Evolutionary conservation across 306 rosid genomes (phyloP), one percentile per base, ranked within the genome.

Genomic region (Corylus americana): DNA sequence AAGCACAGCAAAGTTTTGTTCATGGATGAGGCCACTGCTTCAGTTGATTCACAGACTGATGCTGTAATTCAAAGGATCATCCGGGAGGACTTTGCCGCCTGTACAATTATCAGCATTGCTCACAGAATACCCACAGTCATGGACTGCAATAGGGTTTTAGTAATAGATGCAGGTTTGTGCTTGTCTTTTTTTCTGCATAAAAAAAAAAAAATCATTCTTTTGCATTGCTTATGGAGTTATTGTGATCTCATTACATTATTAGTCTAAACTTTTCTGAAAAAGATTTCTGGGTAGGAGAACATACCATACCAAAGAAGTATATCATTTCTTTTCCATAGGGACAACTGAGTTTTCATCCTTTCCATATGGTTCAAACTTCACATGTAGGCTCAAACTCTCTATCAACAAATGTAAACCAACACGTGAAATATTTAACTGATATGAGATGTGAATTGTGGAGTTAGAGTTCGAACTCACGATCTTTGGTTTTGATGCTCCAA

Each of bases 21-120:
- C 66, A 91, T 95, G 98, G 99, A 95, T 49, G 98, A 95, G 70
- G 98, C 99, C 53, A 95, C 99, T 0, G 99, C 98, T 59, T 95
- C 99, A 9, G 99, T 95, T 25, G 99, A 95, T 78, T 93, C 99
- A 39, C 98, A 91, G 83, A 95, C 99, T 1, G 99, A 95, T 77
- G 91, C 97, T 11, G 92, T 89, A 0, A 91, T 95, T 55, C 99
- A 95, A 59, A 93, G 62, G 88, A 93, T 95, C 74, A 91, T 95
- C 80, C 51, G 99, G 77, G 98, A 95, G 79, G 99, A 95, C 75
- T 95, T 95, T 35, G 94, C 90, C 1, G 22, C 88, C 0, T 91
- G 99, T 54, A 95, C 99, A 47, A 95, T 95, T 75, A 93, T 95
- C 76, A 95, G 98, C 83, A 95, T 95, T 84, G 99, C 98, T 81